These are phyloP conservation scores for Niebla homalea DNA, from an alignment of 495 filamentous ascomycete species.

Conservation along the genomic window DNA sequence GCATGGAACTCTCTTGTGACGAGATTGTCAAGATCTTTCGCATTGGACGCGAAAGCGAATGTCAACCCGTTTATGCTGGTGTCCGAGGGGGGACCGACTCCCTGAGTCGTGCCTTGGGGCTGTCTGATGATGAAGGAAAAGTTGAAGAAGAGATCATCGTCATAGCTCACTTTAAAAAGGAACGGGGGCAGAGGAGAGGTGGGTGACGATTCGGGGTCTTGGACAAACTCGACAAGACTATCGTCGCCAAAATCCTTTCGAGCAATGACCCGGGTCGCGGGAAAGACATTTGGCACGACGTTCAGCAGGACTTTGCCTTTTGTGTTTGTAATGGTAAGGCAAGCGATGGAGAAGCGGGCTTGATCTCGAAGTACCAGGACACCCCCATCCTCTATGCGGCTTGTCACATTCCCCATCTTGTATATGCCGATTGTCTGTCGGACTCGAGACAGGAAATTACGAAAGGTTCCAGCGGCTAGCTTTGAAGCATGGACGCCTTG, in stretches of 20 bases:
- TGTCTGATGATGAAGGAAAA: conserved; percentile 86
- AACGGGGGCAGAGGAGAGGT: conserved; percentile 50
- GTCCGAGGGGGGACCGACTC: conserved; percentile 39
- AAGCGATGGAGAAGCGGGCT: conserved; percentile 72
- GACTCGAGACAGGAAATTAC: no score
- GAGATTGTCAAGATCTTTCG: conserved; percentile 80
- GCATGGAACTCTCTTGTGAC: conserved; percentile 92
- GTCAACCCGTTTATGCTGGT: conserved; percentile 81
- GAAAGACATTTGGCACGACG: conserved; percentile 79
- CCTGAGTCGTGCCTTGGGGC: conserved; percentile 25
- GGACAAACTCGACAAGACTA: conserved; percentile 73
- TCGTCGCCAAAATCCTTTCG: conserved; percentile 64
- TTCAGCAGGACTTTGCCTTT: conserved; percentile 59
- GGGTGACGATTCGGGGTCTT: conserved; percentile 67
- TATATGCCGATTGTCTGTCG: neutral
- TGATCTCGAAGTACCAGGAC: conserved; percentile 81
- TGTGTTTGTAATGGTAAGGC: conserved; percentile 64
- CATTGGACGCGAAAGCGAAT: conserved; percentile 75
- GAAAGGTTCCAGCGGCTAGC: no score
- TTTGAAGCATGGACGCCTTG: no score
- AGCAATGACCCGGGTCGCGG: conserved; percentile 65
- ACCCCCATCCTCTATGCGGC: conserved; percentile 76
- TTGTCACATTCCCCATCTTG: conserved; percentile 83
- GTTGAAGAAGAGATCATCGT: conserved; percentile 80
- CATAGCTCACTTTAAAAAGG: conserved; percentile 74